These are phyloP conservation scores for Lichtheimia ramosa DNA, from an alignment of 371 early-diverging fungal genomes.

Conservation along the genomic window DNA sequence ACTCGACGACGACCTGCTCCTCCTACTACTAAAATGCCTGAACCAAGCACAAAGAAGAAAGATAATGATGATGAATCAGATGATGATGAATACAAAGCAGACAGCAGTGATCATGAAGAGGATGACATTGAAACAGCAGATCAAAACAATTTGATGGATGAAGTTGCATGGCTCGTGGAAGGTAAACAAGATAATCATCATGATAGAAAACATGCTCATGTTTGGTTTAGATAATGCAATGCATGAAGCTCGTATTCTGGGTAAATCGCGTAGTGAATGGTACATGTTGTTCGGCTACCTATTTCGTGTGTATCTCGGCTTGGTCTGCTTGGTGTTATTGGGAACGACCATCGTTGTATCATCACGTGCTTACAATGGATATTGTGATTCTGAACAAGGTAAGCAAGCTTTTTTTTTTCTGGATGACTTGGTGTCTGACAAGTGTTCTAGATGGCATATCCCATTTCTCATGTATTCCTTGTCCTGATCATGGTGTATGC, in stretches of 20 bases:
- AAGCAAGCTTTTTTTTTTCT: too few species aligned
- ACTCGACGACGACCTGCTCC: not conserved
- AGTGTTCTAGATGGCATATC: too few species aligned
- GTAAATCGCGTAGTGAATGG: too few species aligned
- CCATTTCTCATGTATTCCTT: conserved; percentile 11
- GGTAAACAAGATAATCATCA: not conserved
- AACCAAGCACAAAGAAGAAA: not conserved
- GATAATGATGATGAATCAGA: not conserved
- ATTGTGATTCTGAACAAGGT: conserved; percentile 3
- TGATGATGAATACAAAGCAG: not conserved
- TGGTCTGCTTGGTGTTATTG: not conserved
- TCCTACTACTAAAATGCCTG: not conserved
- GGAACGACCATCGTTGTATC: not conserved
- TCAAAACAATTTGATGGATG: conserved; percentile 1
- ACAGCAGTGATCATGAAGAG: not conserved
- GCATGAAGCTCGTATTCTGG: not conserved
- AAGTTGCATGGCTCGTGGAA: conserved; percentile 4
- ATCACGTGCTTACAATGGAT: conserved; percentile 12
- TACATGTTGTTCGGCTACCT: too few species aligned
- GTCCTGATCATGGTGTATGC: conserved; percentile 19
- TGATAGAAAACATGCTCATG: too few species aligned
- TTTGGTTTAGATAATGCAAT: not conserved
- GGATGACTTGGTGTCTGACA: too few species aligned
- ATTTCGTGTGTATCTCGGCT: too few species aligned
- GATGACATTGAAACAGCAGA: not conserved